These are phyloP conservation scores for Talaromyces proteolyticus DNA, from an alignment of 495 filamentous ascomycete species.

Conservation along the genomic window DNA sequence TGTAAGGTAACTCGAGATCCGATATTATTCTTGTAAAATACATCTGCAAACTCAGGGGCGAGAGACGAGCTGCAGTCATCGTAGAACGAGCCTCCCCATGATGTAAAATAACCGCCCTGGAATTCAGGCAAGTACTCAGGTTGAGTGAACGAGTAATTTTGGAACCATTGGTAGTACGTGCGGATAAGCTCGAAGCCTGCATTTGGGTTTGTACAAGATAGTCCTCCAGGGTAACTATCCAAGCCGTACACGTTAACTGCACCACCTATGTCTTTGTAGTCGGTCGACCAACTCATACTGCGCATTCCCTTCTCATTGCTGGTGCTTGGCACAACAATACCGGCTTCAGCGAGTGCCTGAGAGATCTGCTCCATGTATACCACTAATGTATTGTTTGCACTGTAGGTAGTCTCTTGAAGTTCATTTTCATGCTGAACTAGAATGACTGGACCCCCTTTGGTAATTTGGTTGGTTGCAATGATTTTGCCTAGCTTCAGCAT, in stretches of 20 bases:
- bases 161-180: conserved; percentile 54
- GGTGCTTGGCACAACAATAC: conserved; percentile 45
- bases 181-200: conserved; percentile 43
- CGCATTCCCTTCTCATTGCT: conserved; percentile 50
- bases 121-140: conserved; percentile 48
- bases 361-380: conserved; percentile 47
- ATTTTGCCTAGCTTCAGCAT: conserved; percentile 38
- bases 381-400: conserved; percentile 31
- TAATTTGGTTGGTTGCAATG: conserved; percentile 43
- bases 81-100: conserved; percentile 48
- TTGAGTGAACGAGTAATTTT: conserved; percentile 47
- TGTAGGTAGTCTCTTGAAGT: conserved; percentile 33
- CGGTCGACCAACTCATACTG: conserved; percentile 45
- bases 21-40: conserved; percentile 54
- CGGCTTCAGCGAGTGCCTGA: conserved; percentile 37
- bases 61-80: conserved; percentile 39
- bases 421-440: conserved; percentile 51
- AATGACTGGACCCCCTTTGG: conserved; percentile 47
- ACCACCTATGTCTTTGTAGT: conserved; percentile 49
- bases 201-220: conserved; percentile 44
- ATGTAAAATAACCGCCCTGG: conserved; percentile 46
- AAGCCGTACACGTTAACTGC: conserved; percentile 50
- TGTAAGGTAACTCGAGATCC: conserved; percentile 41
- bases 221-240: conserved; percentile 49
- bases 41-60: conserved; percentile 44